Evolutionary conservation across 768 basidiomycete species (phyloP).

Genomic region (Calocybe cyanea): DNA sequence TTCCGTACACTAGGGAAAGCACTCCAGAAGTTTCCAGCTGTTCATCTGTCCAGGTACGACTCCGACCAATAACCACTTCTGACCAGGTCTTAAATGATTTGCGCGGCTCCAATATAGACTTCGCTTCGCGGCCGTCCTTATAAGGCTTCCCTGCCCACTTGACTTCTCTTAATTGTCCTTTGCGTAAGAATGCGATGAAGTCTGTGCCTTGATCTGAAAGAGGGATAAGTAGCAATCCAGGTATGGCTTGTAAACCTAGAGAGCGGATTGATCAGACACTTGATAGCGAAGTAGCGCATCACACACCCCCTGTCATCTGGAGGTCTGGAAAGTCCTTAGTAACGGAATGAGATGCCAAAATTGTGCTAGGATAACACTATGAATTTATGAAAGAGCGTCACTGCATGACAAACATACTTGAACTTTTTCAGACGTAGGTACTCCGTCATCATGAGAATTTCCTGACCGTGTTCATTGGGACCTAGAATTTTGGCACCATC

Average conservation of each 20-base stretch:
- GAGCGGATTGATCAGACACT: not conserved
- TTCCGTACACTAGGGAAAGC: constrained; percentile 73
- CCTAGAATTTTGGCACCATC: constrained; percentile 71
- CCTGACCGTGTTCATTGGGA: constrained; percentile 68
- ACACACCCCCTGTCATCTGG: constrained; percentile 43
- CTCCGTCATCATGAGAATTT: constrained; percentile 75
- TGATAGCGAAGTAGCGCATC: not conserved
- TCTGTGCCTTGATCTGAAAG: constrained; percentile 70
- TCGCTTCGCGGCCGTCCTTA: constrained; percentile 30
- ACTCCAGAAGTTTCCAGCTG: constrained; percentile 81
- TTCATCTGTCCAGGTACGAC: constrained; percentile 75
- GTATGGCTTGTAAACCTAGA: constrained; percentile 55
- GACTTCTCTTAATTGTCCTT: constrained; percentile 66
- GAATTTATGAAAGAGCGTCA: not conserved
- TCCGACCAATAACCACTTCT: constrained; percentile 65
- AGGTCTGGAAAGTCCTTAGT: constrained; percentile 71
- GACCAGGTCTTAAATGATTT: constrained; percentile 79
- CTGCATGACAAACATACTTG: constrained; percentile 25
- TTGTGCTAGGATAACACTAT: constrained; percentile 38
- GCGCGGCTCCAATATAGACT: constrained; percentile 61
- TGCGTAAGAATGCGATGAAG: constrained; percentile 79
- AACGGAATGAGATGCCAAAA: constrained; percentile 70
- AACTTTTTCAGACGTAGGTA: constrained; percentile 74
- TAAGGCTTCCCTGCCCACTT: constrained; percentile 79
- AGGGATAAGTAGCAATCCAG: constrained; percentile 74